Percentiles rank a stretch among this genome's conserved stretches.
Evolutionary conservation across 1,139 yeast genomes (phyloP).

Genomic region (Debaryomyces sp.): DNA sequence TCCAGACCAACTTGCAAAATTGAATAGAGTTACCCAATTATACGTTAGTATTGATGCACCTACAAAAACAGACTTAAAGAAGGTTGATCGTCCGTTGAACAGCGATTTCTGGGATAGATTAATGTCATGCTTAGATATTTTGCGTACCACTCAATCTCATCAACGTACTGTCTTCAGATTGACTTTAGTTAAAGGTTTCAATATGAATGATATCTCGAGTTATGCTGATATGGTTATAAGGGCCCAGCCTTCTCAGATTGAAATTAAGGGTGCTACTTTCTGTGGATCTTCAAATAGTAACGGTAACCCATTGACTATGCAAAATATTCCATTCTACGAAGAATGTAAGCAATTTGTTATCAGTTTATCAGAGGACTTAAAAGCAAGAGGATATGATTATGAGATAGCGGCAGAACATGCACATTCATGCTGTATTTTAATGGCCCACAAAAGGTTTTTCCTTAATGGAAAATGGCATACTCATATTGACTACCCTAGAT

Average conservation of each 20-base stretch:
- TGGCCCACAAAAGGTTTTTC: constrained; percentile 75
- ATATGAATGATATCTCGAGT: constrained; percentile 79
- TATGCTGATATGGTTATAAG: constrained; percentile 86
- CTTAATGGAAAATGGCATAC: constrained; percentile 82
- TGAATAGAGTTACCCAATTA: constrained; percentile 81
- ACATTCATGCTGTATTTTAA: constrained; percentile 87
- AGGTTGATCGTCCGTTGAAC: constrained; percentile 85
- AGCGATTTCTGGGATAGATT: constrained; percentile 94
- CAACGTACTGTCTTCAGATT: constrained; percentile 92
- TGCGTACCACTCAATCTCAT: constrained; percentile 69
- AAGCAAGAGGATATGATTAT: constrained; percentile 65
- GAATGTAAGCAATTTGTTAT: constrained; percentile 81
- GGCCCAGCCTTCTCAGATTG: constrained; percentile 86
- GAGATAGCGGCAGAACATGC: constrained; percentile 95
- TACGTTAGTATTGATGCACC: constrained; percentile 95
- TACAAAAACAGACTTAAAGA: constrained; percentile 74
- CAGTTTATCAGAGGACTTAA: constrained; percentile 59
- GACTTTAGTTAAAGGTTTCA: constrained; percentile 90
- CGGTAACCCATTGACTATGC: constrained; percentile 92
- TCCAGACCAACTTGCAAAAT: constrained; percentile 73
- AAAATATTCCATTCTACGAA: constrained; percentile 90
- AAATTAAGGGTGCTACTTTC: constrained; percentile 92
- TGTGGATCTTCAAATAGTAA: constrained; percentile 83
- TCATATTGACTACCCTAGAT: constrained; percentile 80
- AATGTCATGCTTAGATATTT: constrained; percentile 75